These are phyloP conservation scores for Pichia occidentalis DNA, from an alignment of 805 yeast species.

Conservation along the genomic window DNA sequence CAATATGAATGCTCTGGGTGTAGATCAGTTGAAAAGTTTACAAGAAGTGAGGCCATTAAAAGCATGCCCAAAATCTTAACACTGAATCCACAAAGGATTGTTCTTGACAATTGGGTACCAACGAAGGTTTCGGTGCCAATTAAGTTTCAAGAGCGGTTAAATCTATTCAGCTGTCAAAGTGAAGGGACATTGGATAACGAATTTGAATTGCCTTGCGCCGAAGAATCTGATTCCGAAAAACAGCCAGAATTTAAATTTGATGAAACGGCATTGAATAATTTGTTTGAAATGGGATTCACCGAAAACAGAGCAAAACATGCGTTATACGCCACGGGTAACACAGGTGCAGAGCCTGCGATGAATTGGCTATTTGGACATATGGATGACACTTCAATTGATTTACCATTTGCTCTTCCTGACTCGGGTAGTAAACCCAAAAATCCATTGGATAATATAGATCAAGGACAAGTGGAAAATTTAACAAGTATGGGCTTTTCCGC, in stretches of 20 bases:
- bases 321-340: slow-evolving; percentile 65
- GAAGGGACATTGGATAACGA: slow-evolving; percentile 39
- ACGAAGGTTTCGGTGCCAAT: slow-evolving; percentile 73
- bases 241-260: slow-evolving; percentile 44
- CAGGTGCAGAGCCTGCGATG: slow-evolving; percentile 63
- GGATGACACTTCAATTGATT: slow-evolving; percentile 78
- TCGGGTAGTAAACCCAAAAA: slow-evolving; percentile 9
- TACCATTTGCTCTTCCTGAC: slow-evolving; percentile 39
- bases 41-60: slow-evolving; percentile 43
- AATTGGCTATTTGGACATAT: slow-evolving; percentile 86
- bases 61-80: slow-evolving; percentile 68
- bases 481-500: slow-evolving; percentile 72
- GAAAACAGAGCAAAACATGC: slow-evolving; percentile 60
- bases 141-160: slow-evolving; percentile 35
- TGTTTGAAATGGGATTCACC: slow-evolving; percentile 85
- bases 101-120: slow-evolving; percentile 86
- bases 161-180: slow-evolving; percentile 37
- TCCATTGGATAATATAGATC: slow-evolving; percentile 1
- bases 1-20: slow-evolving; percentile 63
- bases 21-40: slow-evolving; percentile 30
- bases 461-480: slow-evolving; percentile 41
- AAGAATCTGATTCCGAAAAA: slow-evolving; percentile 2
- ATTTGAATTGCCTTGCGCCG: slow-evolving; percentile 28
- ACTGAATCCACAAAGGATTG: slow-evolving; percentile 71
- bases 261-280: slow-evolving; percentile 42